Conservation (phyloP, 2,329 filamentous ascomycete species). For the Xylariaceae sp. region DNA sequence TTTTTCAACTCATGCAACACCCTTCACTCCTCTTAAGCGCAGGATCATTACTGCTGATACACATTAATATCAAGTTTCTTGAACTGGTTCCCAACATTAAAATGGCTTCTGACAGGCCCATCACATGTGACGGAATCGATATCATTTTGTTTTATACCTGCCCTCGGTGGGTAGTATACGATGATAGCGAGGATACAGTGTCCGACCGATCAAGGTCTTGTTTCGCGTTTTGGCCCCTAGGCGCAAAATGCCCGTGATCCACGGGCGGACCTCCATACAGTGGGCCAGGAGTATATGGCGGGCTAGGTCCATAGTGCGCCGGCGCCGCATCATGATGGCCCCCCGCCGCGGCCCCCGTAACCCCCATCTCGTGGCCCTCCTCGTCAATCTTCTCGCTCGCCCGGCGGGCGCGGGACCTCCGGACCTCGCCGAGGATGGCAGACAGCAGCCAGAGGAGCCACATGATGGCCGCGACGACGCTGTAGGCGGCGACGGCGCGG, state of each 20-base stretch:
- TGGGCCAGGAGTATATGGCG: constrained; percentile 13
- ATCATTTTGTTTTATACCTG: too few species aligned
- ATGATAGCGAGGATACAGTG: constrained; percentile 11
- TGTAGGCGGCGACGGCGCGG: constrained; percentile 31
- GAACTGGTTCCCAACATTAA: too few species aligned
- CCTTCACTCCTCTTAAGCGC: too few species aligned
- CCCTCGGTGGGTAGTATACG: constrained; percentile 7
- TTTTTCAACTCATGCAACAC: too few species aligned
- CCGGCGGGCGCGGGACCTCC: constrained; percentile 8
- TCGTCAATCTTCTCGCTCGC: neutral
- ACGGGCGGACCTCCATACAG: neutral
- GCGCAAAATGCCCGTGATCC: neutral
- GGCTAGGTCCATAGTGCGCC: constrained; percentile 6
- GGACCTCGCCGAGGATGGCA: constrained; percentile 28
- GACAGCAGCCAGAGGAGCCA: constrained; percentile 33
- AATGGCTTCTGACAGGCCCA: too few species aligned
- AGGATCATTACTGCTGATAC: too few species aligned
- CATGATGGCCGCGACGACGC: constrained; percentile 33
- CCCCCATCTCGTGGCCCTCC: neutral
- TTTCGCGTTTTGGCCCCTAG: constrained; percentile 6
- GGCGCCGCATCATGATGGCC: neutral
- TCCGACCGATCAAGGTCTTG: constrained; percentile 2
- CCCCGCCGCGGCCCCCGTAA: neutral
- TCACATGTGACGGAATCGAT: too few species aligned
- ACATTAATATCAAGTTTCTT: too few species aligned